Conservation (phyloP, 2,329 filamentous ascomycete species). For the Byssochlamys sp. region DNA sequence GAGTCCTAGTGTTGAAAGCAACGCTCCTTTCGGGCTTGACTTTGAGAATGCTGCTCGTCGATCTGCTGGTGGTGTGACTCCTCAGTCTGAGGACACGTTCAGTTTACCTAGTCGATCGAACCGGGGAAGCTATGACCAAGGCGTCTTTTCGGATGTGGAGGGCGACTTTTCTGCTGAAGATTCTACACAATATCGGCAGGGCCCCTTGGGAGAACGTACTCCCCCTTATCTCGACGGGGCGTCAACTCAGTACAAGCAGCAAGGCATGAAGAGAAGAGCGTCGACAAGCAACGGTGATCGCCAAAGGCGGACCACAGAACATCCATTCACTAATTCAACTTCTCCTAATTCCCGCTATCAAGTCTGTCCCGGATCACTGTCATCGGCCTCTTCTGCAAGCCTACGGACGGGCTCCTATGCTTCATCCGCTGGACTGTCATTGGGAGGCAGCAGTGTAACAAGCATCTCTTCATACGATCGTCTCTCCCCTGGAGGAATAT, state of each 20-base stretch:
- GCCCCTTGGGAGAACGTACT: conserved; percentile 31
- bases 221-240: conserved; percentile 25
- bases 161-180: conserved; percentile 33
- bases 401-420: conserved; percentile 54
- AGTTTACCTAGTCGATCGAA: conserved; percentile 45
- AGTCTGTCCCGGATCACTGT: conserved; percentile 51
- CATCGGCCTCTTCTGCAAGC: conserved; percentile 55
- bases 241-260: conserved; percentile 31
- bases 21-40: conserved; percentile 28
- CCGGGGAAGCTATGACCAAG: conserved; percentile 54
- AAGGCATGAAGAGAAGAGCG: conserved; percentile 54
- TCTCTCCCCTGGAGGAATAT: conserved; percentile 51
- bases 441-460: conserved; percentile 54
- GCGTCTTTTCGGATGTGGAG: conserved; percentile 43
- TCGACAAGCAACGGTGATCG: conserved; percentile 44
- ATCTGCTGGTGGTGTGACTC: conserved; percentile 40
- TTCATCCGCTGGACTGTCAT: conserved; percentile 51
- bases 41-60: conserved; percentile 35
- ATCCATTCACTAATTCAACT: conserved; percentile 47
- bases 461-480: conserved; percentile 55
- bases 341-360: conserved; percentile 47
- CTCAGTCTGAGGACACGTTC: conserved; percentile 41
- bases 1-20: conserved; percentile 37
- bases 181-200: conserved; percentile 23
- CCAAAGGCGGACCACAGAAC: conserved; percentile 44